Base-by-base conservation (phyloP, 2,329 filamentous ascomycete genomes). In the Lasiodiplodia hormozganensis region DNA sequence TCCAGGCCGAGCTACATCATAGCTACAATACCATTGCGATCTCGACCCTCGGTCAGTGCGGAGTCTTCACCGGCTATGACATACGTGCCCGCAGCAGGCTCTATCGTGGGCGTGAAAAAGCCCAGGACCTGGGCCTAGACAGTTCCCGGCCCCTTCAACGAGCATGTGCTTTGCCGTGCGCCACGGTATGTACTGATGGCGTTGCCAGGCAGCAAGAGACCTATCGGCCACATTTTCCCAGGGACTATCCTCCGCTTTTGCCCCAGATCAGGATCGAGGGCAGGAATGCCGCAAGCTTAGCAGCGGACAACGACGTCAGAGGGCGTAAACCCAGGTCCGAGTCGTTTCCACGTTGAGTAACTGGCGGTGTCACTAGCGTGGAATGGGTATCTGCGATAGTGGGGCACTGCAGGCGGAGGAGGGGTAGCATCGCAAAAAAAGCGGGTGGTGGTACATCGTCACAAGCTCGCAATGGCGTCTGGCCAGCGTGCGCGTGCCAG, bases 391-490 rank as follows among this genome's bases (percentile, higher is more conserved):
- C 36, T 52, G 47, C 51, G 43, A 64, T 64, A 64, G 60, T 64
- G 60, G 60, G 60, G 60, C 60, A 64, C 43, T 40, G 60, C 60
- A 49, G 28, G 43, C 60, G 60, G 60, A 64, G 60, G 60, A 64
- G 60, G 60, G 60, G 60, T 64, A 64, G 58, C 31, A 47, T 16
- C 18, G 34, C 10, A 16, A 7, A 25, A 62, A 60, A 62, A 62
- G 58, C 58, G 58, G 58, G 58, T n/a, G 58, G 40, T 62, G 40
- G 47, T 64, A 64, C 60, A 64, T 64, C 60, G 51, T 52, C 60
- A 34, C 43, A 64, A 49, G 60, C 31, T 38, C 40, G 47, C 60
- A 31, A 64, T 64, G 28, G 60, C 60, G 60, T 31, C 28, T 36
- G 47, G 47, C 43, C 60, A 64, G 18, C 43, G n/a, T 52, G 60